Conservation (phyloP, 2,329 filamentous ascomycete species). For the Myotisia sp. region DNA sequence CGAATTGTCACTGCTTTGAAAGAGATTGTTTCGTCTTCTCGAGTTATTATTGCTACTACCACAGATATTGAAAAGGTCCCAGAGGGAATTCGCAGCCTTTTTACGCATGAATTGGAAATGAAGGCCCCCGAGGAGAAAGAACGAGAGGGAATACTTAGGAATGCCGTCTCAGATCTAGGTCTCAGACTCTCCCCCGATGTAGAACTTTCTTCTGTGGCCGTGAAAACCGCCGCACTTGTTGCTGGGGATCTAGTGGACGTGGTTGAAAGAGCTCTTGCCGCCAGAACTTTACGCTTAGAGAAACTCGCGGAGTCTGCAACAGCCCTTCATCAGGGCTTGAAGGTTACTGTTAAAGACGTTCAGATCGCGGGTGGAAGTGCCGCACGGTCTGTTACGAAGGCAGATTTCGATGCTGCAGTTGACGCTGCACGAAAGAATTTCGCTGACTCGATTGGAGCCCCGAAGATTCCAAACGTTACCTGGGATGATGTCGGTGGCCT, state of each 20-base stretch:
- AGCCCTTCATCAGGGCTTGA: constrained; percentile 18
- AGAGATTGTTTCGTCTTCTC: constrained; percentile 62
- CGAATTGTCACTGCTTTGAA: constrained; percentile 74
- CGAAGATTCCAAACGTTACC: constrained; percentile 96
- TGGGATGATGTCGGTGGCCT: constrained; percentile 99
- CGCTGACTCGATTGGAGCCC: constrained; percentile 88
- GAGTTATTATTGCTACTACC: constrained; percentile 83
- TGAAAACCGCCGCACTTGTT: constrained; percentile 91
- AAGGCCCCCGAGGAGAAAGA: constrained; percentile 82
- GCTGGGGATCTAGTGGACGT: constrained; percentile 91
- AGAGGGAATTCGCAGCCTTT: constrained; percentile 75
- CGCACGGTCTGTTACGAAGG: constrained; percentile 61
- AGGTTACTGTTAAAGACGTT: constrained; percentile 63
- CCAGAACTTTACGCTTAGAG: constrained; percentile 61
- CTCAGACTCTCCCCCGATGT: constrained; percentile 70
- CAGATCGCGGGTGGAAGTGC: constrained; percentile 71
- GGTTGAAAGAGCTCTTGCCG: constrained; percentile 73
- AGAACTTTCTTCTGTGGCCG: constrained; percentile 67
- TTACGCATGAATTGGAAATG: constrained; percentile 93
- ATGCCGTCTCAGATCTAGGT: constrained; percentile 61
- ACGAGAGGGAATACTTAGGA: constrained; percentile 70
- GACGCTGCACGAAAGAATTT: constrained; percentile 96
- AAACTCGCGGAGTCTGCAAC: constrained; percentile 39
- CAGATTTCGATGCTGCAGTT: constrained; percentile 83
- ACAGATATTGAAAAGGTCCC: constrained; percentile 91